Evolutionary conservation across 78 protist species (phyloP).

Genomic region (Dictyostelium firmibasis): DNA sequence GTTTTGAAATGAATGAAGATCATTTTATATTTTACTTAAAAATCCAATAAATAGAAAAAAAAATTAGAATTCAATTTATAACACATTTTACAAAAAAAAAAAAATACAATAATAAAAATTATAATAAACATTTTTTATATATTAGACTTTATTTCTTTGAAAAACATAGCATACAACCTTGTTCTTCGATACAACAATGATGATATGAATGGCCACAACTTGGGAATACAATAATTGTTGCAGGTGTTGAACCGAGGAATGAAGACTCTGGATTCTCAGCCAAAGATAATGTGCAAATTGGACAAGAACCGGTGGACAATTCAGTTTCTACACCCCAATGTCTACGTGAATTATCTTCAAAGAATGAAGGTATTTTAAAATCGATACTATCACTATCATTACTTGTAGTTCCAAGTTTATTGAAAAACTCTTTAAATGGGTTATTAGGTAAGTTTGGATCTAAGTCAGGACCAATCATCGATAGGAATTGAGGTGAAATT

Average conservation of each 20-base stretch:
- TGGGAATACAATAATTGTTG: slow-evolving; percentile 50
- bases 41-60: too few relatives aligned
- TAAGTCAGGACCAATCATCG: slow-evolving; percentile 8
- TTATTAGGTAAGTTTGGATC: neutral
- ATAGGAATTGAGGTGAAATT: slow-evolving; percentile 56
- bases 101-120: too few relatives aligned
- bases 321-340: slow-evolving; percentile 79
- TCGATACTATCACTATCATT: neutral
- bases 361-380: slow-evolving; percentile 48
- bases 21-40: neutral
- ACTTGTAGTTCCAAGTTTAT: neutral
- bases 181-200: slow-evolving; percentile 72
- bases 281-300: slow-evolving; percentile 49
- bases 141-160: neutral
- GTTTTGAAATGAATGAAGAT: too few relatives aligned
- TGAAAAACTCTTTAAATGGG: neutral
- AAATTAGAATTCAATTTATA: too few relatives aligned
- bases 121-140: neutral
- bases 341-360: slow-evolving; percentile 67
- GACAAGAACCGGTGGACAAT: slow-evolving; percentile 44
- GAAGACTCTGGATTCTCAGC: slow-evolving; percentile 64
- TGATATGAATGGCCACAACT: slow-evolving; percentile 72
- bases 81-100: neutral
- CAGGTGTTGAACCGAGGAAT: slow-evolving; percentile 58
- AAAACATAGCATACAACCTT: slow-evolving; percentile 64